phyloP scores from a whole-genome alignment of 345 rosid species.

The Gossypium mustelinum region DNA sequence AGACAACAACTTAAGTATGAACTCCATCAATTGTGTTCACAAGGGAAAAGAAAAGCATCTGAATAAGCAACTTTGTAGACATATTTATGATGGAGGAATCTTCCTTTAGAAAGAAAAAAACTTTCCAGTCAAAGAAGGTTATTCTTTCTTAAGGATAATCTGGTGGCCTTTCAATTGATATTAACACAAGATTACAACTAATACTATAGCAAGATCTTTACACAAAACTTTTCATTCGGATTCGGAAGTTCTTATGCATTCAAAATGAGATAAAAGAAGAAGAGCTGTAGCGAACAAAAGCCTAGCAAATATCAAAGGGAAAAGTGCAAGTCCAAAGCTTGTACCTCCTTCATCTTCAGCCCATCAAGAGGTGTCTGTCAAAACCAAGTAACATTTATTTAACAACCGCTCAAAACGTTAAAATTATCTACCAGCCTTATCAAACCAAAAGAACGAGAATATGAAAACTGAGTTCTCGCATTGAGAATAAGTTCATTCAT shows the following conservation, averaged over 20 bases:
- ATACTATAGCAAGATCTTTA: neutral
- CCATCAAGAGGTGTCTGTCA: conserved; percentile 65
- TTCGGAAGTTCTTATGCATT: neutral
- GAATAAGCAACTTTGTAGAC: neutral
- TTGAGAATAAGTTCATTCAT: neutral
- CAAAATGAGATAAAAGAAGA: neutral
- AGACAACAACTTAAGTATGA: neutral
- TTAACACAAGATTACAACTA: neutral
- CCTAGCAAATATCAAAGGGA: neutral
- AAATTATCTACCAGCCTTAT: neutral
- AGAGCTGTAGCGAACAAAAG: neutral
- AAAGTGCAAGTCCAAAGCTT: neutral
- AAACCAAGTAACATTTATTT: neutral
- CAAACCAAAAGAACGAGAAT: neutral
- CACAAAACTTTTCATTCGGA: neutral
- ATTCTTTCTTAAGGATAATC: neutral
- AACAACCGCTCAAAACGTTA: neutral
- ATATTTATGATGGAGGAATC: neutral
- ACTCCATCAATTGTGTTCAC: neutral
- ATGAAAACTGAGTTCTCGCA: neutral
- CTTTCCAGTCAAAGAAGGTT: neutral
- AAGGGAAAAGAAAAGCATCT: neutral
- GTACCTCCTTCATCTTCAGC: conserved; percentile 73
- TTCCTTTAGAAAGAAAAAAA: neutral
- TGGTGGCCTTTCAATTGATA: neutral